These are phyloP conservation scores for Clonostachys byssicola DNA, from an alignment of 2,329 filamentous ascomycete species.

Conservation along the genomic window DNA sequence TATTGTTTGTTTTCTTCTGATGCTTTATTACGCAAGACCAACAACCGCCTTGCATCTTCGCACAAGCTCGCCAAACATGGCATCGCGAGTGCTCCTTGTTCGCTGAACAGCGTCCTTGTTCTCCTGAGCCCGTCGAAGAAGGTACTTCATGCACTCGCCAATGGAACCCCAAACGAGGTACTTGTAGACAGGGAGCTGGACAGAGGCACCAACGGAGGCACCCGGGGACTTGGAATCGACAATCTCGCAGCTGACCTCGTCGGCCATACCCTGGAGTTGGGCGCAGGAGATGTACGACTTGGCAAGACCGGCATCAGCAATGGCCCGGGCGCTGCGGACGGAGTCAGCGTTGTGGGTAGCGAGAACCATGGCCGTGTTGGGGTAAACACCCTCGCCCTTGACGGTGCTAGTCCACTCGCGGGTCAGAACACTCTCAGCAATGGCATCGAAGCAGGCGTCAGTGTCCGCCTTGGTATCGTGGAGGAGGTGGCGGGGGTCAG, in stretches of 20 bases:
- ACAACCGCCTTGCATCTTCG: conserved; percentile 44
- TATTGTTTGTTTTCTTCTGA: background rate
- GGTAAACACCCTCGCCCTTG: conserved; percentile 40
- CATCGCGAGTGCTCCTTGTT: conserved; percentile 57
- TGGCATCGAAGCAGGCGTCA: conserved; percentile 67
- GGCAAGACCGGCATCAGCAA: conserved; percentile 40
- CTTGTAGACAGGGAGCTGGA: conserved; percentile 59
- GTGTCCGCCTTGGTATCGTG: conserved; percentile 70
- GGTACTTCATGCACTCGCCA: conserved; percentile 82
- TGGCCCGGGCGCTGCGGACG: conserved; percentile 51
- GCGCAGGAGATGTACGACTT: conserved; percentile 39
- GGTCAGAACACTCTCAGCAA: conserved; percentile 63
- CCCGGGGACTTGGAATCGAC: conserved; percentile 20
- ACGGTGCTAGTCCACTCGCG: conserved; percentile 36
- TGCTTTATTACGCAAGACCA: conserved; percentile 16
- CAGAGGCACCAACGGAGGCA: background rate
- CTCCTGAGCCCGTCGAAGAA: conserved; percentile 60
- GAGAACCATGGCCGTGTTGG: conserved; percentile 61
- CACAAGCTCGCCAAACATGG: conserved; percentile 58
- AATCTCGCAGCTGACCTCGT: conserved; percentile 75
- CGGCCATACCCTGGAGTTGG: conserved; percentile 93
- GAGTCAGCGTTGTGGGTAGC: conserved; percentile 80
- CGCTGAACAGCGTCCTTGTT: conserved; percentile 67
- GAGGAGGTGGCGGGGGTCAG: conserved; percentile 66
- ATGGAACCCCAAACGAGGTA: conserved; percentile 68